phyloP scores from a whole-genome alignment of 768 basidiomycete genomes.

The Mycena leptocephala region DNA sequence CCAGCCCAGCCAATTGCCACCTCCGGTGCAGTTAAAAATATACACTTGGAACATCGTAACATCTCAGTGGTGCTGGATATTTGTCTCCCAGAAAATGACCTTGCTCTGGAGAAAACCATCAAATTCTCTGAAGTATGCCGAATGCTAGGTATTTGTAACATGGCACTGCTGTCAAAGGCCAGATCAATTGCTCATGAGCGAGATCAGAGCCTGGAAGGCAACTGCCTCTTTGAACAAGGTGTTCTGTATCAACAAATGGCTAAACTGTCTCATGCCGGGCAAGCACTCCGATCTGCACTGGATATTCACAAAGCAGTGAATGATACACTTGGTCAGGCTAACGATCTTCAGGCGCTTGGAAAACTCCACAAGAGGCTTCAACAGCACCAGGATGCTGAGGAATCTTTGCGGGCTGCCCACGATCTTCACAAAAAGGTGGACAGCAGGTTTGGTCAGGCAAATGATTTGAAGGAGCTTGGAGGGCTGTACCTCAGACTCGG shows the following conservation, averaged over 20 bases:
- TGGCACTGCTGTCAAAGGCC: not conserved
- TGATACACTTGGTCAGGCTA: not conserved
- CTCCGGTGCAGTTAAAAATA: not conserved
- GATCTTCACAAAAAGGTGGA: not conserved
- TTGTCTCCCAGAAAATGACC: too few species aligned
- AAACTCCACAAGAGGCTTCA: not conserved
- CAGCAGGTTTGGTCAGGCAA: not conserved
- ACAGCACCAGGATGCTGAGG: not conserved
- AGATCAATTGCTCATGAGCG: not conserved
- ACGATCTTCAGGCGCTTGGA: not conserved
- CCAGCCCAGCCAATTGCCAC: not conserved
- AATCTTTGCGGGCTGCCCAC: not conserved
- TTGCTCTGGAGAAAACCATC: not conserved
- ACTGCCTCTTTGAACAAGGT: not conserved
- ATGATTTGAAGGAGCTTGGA: not conserved
- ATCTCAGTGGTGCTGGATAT: not conserved
- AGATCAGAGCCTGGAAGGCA: not conserved
- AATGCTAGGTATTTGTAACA: not conserved
- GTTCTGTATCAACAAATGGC: not conserved
- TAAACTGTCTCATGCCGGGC: not conserved
- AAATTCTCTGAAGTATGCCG: not conserved
- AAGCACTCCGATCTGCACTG: not conserved
- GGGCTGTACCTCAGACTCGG: not conserved
- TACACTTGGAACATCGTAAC: not conserved
- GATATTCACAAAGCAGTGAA: not conserved